Percentiles rank a stretch among this genome's conserved stretches.
These are phyloP conservation scores for Erigeron canadensis DNA, from an alignment of 129 eudicot species.

Conservation along the genomic window DNA sequence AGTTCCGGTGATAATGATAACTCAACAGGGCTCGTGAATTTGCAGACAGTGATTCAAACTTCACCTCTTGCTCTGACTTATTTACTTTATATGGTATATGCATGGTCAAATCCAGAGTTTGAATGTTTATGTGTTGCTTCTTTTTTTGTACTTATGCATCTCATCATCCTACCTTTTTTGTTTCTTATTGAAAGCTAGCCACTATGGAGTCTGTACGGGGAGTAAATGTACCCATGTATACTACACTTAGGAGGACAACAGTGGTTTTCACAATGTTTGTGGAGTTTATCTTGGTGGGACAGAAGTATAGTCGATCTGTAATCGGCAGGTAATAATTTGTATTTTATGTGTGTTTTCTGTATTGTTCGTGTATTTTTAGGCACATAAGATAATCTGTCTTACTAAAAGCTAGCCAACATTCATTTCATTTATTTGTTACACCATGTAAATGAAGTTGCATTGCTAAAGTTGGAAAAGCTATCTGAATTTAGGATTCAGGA, in stretches of 20 bases:
- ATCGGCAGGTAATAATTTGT: conserved; percentile 66
- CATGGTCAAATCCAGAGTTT: background rate
- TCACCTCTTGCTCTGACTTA: conserved; percentile 84
- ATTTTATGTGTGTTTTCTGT: conserved; percentile 6
- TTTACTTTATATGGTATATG: conserved; percentile 89
- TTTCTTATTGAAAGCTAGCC: conserved; percentile 67
- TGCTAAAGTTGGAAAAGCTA: too few relatives aligned
- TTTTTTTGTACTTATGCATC: conserved; percentile 13
- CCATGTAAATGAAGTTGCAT: too few relatives aligned
- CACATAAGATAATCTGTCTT: background rate
- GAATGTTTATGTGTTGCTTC: conserved; percentile 4
- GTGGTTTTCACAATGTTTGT: conserved; percentile 94
- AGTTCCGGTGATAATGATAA: conserved; percentile 51
- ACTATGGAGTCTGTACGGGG: conserved; percentile 97
- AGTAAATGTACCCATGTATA: conserved; percentile 98
- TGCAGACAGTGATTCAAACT: conserved; percentile 65
- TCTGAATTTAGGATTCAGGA: too few relatives aligned
- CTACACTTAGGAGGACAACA: conserved; percentile 93
- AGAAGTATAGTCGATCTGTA: conserved; percentile 68
- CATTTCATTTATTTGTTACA: too few relatives aligned
- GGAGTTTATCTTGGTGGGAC: conserved; percentile 70
- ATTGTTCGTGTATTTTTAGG: background rate
- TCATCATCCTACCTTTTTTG: conserved; percentile 13
- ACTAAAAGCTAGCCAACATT: background rate
- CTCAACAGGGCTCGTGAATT: conserved; percentile 54